Conservation (phyloP, 345 rosid species). For the Geranium brycei region DNA sequence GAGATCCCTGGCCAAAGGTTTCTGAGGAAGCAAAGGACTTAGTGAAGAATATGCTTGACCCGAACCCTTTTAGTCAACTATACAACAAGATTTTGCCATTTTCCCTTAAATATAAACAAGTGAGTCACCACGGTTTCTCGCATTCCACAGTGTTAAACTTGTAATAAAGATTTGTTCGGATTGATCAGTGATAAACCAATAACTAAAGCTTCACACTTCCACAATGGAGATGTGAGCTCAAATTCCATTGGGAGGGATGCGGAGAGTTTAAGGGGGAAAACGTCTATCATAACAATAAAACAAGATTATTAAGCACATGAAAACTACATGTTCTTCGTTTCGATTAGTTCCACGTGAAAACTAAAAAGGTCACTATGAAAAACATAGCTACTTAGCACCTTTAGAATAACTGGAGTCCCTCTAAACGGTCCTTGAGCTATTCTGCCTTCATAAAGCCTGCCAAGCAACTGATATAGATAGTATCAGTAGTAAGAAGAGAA, state of each 20-base stretch:
- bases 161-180: neutral
- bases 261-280: too few relatives aligned
- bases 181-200: neutral
- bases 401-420: constrained; percentile 57
- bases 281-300: too few relatives aligned
- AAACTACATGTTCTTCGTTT: neutral
- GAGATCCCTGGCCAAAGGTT: constrained; percentile 80
- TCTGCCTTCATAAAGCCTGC: constrained; percentile 93
- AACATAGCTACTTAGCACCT: constrained; percentile 27
- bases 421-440: constrained; percentile 58
- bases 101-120: too few relatives aligned
- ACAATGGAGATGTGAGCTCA: too few relatives aligned
- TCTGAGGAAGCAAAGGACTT: constrained; percentile 55
- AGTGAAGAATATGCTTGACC: constrained; percentile 56
- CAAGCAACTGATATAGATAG: constrained; percentile 37
- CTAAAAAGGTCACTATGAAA: neutral
- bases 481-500: constrained; percentile 19
- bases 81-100: neutral
- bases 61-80: constrained; percentile 50
- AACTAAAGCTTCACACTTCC: too few relatives aligned
- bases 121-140: too few relatives aligned
- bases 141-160: too few relatives aligned
- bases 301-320: neutral
- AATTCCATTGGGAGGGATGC: too few relatives aligned
- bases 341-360: neutral